Evolutionary conservation across 345 rosid species (phyloP), one percentile per base, ranked within the genome.

Genomic region (Capsella bursapastoris): DNA sequence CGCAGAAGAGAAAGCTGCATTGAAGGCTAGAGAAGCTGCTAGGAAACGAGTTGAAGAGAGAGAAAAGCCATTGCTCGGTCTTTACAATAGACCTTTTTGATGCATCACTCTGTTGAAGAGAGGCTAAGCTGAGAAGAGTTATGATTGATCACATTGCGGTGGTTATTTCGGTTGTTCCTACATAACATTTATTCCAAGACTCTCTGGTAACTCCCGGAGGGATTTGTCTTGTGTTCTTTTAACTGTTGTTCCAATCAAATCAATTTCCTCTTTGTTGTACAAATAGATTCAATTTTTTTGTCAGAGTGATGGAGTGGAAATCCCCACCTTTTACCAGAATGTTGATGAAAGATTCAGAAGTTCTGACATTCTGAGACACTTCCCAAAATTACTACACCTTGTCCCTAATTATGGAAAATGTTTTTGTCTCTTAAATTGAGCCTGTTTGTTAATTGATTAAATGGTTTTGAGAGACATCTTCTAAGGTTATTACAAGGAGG

Each of bases 1-100:
- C 9, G 78, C 74, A 72, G 98, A 88, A 82, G 98, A 94, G 79
- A 82, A 52, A 50, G 89, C 96, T 67, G 99, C 97, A 14, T 84
- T 90, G 45, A 94, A 83, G 80, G 96, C 95, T 2, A 87, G 98
- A 80, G 98, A 88, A 82, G 97, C 98, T 78, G 97, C 97, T 27
- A 88, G 83, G 78, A 94, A 86, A 88, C 88, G 97, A 75, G 95
- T 91, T 37, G 97, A 94, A 82, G 84, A 88, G 66, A 86, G 98
- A 73, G 97, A 94, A 81, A 91, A 91, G 80, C 61, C 91, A 16
- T 81, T 90, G 81, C 96, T 89, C 57, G 98, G 98, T 51, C 89
- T 91, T 74, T 91, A 94, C 83, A 84, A 87, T 58, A 77, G 77
- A 57, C 68, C 86, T 8, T 84, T 59, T 60, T 92, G 88, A 92